Evolutionary conservation across 2,329 filamentous ascomycete genomes (phyloP).

Genomic region (Peltaster fructicola): DNA sequence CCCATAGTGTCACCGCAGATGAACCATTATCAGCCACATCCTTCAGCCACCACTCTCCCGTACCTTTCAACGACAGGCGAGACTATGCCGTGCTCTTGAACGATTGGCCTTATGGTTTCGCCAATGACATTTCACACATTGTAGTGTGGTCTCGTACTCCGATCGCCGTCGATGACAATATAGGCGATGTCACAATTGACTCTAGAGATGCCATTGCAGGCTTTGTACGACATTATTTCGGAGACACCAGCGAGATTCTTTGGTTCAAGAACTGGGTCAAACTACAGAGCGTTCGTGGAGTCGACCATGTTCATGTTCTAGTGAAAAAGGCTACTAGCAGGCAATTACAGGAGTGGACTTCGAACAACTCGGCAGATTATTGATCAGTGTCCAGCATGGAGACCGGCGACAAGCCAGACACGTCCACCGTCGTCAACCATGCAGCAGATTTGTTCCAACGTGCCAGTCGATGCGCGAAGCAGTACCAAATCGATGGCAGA

Average conservation of each 20-base stretch:
- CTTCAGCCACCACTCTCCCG: slow-evolving; percentile 28
- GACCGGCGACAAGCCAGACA: too few species aligned
- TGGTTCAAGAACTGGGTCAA: slow-evolving; percentile 51
- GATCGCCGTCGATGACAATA: slow-evolving; percentile 26
- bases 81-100: slow-evolving; percentile 43
- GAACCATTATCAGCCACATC: slow-evolving; percentile 7
- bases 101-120: slow-evolving; percentile 47
- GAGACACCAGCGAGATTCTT: slow-evolving; percentile 21
- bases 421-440: too few species aligned
- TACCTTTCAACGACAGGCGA: slow-evolving; percentile 34
- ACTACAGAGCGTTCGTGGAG: slow-evolving; percentile 40
- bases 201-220: slow-evolving; percentile 29
- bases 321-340: slow-evolving; percentile 33
- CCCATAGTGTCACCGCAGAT: slow-evolving; percentile 6
- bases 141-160: slow-evolving; percentile 39
- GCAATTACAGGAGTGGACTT: too few species aligned
- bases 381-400: too few species aligned
- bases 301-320: slow-evolving; percentile 41
- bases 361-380: too few species aligned
- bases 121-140: slow-evolving; percentile 36
- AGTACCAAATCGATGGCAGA: too few species aligned
- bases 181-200: slow-evolving; percentile 34
- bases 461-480: too few species aligned
- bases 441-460: too few species aligned
- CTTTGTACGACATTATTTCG: slow-evolving; percentile 34